A percentile compares a stretch with the other conserved stretches of the same genome.
Evolutionary conservation across 2,329 filamentous ascomycete species (phyloP).

Genomic region (Neofusicoccum laricinum): DNA sequence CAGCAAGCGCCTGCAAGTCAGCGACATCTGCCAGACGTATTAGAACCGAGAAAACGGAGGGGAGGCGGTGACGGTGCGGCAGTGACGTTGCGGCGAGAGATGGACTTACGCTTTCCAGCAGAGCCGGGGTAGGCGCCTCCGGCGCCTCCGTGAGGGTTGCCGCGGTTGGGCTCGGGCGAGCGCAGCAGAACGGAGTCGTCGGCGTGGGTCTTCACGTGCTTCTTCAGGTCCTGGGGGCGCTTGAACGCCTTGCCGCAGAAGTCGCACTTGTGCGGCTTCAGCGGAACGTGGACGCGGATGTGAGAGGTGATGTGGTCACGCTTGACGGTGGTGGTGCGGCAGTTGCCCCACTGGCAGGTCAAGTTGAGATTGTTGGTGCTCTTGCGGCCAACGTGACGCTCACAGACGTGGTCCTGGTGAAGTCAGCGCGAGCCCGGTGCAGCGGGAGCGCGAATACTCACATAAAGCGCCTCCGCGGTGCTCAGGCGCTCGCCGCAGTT

Average conservation of each 20-base stretch:
- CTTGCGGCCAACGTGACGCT: constrained; percentile 97
- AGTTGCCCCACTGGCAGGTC: constrained; percentile 95
- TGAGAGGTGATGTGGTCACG: constrained; percentile 99
- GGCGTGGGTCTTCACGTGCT: constrained; percentile 98
- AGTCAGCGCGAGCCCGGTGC: constrained; percentile 20
- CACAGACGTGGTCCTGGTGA: constrained; percentile 88
- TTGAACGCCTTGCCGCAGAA: constrained; percentile 99
- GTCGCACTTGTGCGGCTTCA: constrained; percentile 99
- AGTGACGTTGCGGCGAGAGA: background rate
- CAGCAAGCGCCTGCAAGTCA: constrained; percentile 49
- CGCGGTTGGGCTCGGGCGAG: constrained; percentile 59
- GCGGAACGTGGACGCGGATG: constrained; percentile 95
- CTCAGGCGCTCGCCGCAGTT: constrained; percentile 59
- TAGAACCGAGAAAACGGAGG: constrained; percentile 30
- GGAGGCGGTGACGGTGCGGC: constrained; percentile 3
- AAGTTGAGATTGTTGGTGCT: constrained; percentile 98
- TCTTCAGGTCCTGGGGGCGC: constrained; percentile 97
- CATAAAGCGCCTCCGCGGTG: constrained; percentile 61
- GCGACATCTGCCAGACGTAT: constrained; percentile 38
- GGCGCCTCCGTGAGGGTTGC: constrained; percentile 33
- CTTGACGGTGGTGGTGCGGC: constrained; percentile 95
- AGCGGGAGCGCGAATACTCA: constrained; percentile 30
- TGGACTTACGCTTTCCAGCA: constrained; percentile 39
- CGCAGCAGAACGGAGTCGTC: constrained; percentile 80
- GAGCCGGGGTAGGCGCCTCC: constrained; percentile 33